A percentile compares a stretch with the other conserved stretches of the same genome.
Conservation (phyloP, 257 asterid genomes). For the Scutellaria minor region DNA sequence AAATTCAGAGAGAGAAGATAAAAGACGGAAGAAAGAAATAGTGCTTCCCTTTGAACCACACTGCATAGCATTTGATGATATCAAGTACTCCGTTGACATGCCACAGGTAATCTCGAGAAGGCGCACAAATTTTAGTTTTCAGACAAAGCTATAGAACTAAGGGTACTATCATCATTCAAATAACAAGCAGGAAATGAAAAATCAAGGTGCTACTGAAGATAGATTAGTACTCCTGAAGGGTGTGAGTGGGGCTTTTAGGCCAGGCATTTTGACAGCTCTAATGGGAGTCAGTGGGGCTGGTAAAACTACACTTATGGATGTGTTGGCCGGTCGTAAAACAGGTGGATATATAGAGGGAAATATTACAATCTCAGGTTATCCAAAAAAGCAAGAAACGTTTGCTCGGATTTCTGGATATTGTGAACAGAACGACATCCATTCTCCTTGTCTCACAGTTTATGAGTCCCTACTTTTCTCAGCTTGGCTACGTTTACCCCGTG, state of each 20-base stretch:
- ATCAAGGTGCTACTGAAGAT: slow-evolving; percentile 46
- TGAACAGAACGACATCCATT: slow-evolving; percentile 71
- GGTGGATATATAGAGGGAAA: slow-evolving; percentile 69
- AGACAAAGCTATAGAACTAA: not conserved
- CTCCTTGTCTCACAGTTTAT: slow-evolving; percentile 60
- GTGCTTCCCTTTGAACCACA: slow-evolving; percentile 65
- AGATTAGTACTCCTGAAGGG: slow-evolving; percentile 56
- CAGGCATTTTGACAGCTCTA: slow-evolving; percentile 69
- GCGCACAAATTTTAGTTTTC: not conserved
- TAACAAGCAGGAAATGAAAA: slow-evolving; percentile 35
- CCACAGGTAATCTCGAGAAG: slow-evolving; percentile 48
- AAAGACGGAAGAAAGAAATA: slow-evolving; percentile 33
- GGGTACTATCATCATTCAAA: slow-evolving; percentile 5
- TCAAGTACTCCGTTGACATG: slow-evolving; percentile 68
- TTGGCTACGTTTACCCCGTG: slow-evolving; percentile 64
- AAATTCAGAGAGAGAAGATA: slow-evolving; percentile 28
- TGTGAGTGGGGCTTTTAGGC: slow-evolving; percentile 69
- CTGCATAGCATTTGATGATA: slow-evolving; percentile 49
- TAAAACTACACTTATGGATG: slow-evolving; percentile 76
- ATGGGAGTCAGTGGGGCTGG: slow-evolving; percentile 85
- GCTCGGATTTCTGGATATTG: slow-evolving; percentile 74
- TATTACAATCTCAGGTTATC: slow-evolving; percentile 64
- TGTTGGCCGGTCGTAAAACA: slow-evolving; percentile 71
- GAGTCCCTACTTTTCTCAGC: slow-evolving; percentile 70
- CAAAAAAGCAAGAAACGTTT: slow-evolving; percentile 66